Evolutionary conservation across 768 basidiomycete species (phyloP), one percentile per base, ranked within the genome.

Genomic region (Tubosaeta brunneosetosa): DNA sequence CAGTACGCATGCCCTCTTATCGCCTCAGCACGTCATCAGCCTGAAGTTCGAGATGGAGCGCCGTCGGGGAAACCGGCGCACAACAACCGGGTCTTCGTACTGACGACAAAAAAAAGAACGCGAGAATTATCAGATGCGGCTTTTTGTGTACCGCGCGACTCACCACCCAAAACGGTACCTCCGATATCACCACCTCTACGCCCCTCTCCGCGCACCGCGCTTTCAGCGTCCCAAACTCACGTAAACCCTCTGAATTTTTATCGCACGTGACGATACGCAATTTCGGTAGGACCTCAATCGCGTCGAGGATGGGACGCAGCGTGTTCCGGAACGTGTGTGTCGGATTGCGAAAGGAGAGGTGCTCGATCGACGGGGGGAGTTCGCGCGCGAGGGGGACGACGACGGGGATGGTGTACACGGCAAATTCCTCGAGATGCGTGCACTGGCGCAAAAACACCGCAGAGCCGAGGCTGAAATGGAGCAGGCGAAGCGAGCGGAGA

Each of bases 401-500:
- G 1, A 59, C 61, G 4, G 76, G 74, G 3, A 76, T 51, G 38
- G 66, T 72, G 33, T 19, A 45, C 16, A 78, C 44, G 14, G 73
- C 53, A 12, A 79, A 55, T 49, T 79, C 77, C 50, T 73, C 61
- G 14, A 79, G 67, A 37, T 61, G 63, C 0, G 63, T 66, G 59
- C 76, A 79, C 22, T 61, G 56, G 26, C 56, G 59, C 17, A 78
- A 48, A 29, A 77, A 58, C n/a, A 63, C 59, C 4, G 68, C 65
- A 7, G 71, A 64, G 14, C 68, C 58, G 2, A 44, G 32, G 55
- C 59, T 71, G 60, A 70, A 73, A 25, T 67, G 66, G 56, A 72
- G 67, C 7, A 78, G 51, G 40, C 76, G 73, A 42, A 79, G 66
- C 2, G 77, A 78, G 13, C 71, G 69, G n/a, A 79, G 64, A n/a